Base-by-base conservation (phyloP, 139 green algal genomes). In the Chlorella sp. region DNA sequence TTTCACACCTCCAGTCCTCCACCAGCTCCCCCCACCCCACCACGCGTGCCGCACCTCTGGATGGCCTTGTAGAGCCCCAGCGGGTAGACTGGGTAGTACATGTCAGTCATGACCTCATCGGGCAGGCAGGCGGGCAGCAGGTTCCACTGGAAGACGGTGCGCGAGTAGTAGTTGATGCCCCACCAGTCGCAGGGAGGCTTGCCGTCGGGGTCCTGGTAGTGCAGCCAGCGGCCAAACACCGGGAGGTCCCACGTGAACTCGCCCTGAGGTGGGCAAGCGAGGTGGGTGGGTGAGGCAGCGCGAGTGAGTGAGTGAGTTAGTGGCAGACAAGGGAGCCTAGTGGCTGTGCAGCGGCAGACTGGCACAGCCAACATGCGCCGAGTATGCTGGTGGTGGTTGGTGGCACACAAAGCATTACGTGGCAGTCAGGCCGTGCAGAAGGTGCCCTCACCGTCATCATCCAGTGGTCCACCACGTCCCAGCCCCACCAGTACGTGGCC, bases 31-130 rank as follows among this genome's bases (percentile, higher is more conserved):
- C 31, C 42, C 34, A 34, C 66, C 22, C 10, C 27, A 34, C 24
- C 14, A 24, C 1, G 3, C 32, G 4, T 35, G 26, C 60, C 66
- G n/a, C 36, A 72, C 78, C 14, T 88, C 30, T 59, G 14, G 27
- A 80, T 72, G 49, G 60, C n/a, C 4, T 75, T 71, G 36, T 80
- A 80, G 68, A 80, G 29, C 4, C 74, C 74, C 31, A 72, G 49
- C 3, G 73, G 71, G 71, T 92, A 89, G 42, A 93, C 82, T 22
- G 86, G 80, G 72, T 93, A 94, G 59, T 85, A 89, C 89, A 96
- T 95, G 81, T 96, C 91, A 1, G 86, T 95, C 89, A 93, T 93
- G 2, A 87, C 67, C 75, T 94, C 91, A 20, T 77, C 73, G 4
- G 68, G 55, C 35, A 84, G 72, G 75, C 71, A 80, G 17, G 49